phyloP scores from a whole-genome alignment of 2,329 filamentous ascomycete genomes.

The Colletotrichum lupini region DNA sequence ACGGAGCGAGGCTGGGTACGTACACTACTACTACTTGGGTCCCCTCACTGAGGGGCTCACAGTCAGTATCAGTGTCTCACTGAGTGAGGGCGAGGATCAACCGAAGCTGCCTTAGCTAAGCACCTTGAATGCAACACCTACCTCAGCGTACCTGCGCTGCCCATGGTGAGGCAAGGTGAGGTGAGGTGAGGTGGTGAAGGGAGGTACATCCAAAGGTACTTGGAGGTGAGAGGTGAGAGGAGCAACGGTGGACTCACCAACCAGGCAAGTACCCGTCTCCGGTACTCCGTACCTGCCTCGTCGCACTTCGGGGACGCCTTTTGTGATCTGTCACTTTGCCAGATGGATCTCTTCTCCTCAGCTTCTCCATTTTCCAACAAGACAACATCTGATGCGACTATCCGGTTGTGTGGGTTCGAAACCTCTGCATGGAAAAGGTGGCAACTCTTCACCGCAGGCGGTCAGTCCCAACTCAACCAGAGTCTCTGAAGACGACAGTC shows the following conservation, averaged over 20 bases:
- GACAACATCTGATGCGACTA: conserved; percentile 12
- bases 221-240: not conserved
- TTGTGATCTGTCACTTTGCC: conserved; percentile 6
- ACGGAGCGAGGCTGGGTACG: not conserved
- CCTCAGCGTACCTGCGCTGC: too few species aligned
- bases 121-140: too few species aligned
- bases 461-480: not conserved
- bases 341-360: conserved; percentile 5
- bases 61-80: not conserved
- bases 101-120: not conserved
- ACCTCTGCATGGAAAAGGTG: conserved; percentile 8
- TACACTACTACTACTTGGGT: not conserved
- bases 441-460: conserved; percentile 25
- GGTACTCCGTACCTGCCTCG: conserved; percentile 24
- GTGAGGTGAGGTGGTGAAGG: not conserved
- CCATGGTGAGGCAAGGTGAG: too few species aligned
- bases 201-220: not conserved
- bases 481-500: too few species aligned
- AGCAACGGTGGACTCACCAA: not conserved
- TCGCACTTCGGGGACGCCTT: conserved; percentile 29
- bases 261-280: conserved; percentile 8
- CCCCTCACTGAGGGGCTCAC: not conserved
- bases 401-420: not conserved
- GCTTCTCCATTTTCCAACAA: conserved; percentile 2
- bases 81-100: not conserved